A percentile compares a stretch with the other conserved stretches of the same genome.
phyloP scores from a whole-genome alignment of 169 alveolate species.

The Plasmodium relictum region DNA sequence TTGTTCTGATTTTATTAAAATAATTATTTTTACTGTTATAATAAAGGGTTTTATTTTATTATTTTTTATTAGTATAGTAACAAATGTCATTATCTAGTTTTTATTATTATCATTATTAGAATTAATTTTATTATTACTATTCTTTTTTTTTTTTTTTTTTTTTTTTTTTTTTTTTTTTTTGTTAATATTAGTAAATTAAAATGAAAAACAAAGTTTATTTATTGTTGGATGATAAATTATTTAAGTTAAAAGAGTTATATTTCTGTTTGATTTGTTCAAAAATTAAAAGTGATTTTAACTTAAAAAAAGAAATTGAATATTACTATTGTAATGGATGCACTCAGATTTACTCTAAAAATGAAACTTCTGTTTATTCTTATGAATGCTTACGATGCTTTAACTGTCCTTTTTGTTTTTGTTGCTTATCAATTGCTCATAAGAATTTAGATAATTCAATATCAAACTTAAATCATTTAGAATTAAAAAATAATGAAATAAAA shows the following conservation, averaged over 20 bases:
- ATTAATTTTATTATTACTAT: neutral
- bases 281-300: slow-evolving; percentile 61
- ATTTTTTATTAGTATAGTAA: too few species aligned
- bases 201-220: slow-evolving; percentile 68
- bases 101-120: neutral
- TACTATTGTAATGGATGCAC: slow-evolving; percentile 69
- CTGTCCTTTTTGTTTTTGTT: slow-evolving; percentile 61
- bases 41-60: too few species aligned
- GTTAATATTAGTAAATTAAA: slow-evolving; percentile 1
- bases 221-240: slow-evolving; percentile 52
- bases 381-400: slow-evolving; percentile 71
- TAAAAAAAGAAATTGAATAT: slow-evolving; percentile 63
- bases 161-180: slow-evolving; percentile 5
- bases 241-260: slow-evolving; percentile 69
- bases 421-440: slow-evolving; percentile 35
- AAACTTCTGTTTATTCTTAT: slow-evolving; percentile 46
- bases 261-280: slow-evolving; percentile 58
- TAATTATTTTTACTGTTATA: too few species aligned
- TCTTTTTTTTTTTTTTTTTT: neutral
- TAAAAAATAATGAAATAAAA: slow-evolving; percentile 3
- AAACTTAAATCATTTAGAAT: slow-evolving; percentile 4
- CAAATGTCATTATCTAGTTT: neutral
- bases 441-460: slow-evolving; percentile 3
- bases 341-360: slow-evolving; percentile 55
- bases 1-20: too few species aligned